Base-by-base conservation (phyloP, 1,284 basidiomycete genomes). In the Cutaneotrichosporon curvatum region DNA sequence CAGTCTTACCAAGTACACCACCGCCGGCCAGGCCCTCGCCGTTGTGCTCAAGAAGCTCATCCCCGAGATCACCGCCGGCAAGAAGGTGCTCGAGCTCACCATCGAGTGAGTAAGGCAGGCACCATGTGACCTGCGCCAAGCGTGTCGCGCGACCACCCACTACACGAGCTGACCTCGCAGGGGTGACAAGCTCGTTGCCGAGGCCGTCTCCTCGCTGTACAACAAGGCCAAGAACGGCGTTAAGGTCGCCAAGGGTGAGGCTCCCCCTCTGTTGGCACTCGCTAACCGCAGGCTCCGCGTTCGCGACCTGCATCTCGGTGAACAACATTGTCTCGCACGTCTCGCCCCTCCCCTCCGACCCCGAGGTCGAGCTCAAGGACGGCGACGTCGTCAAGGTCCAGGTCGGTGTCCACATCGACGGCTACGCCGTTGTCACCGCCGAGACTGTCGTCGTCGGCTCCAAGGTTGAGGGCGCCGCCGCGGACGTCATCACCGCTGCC, bases 331-430 rank as follows among this genome's bases (percentile, higher is more conserved):
- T 80, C 45, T 76, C 76, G 61, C 76, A 79, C 72, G 77, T 75
- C 64, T 75, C 76, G 16, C 78, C 78, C 21, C 65, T 79, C n/a
- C 72, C 74, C 14, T 74, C 75, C 18, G 77, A 79, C 66, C 70
- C 74, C 49, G 72, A 71, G 56, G 84, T 90, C 70, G 84, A 85
- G 48, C 79, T 98, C 58, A 83, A 82, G 48, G 86, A 89, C 60
- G 83, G 83, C 57, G 94, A 98, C 68, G 83, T 97, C 47, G 94
- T 97, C 63, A 97, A 97, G 76, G 76, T 98, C 56, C 87, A 94
- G 73, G 76, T 96, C 55, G 94, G 94, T 50, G 88, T 92, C 30
- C 94, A 97, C 70, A 92, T 98, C 71, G 94, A 98, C 71, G 94
- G 88, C 51, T 70, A 66, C 59, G 59, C 67, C 40, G 67, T 70